phyloP scores from a whole-genome alignment of 352 stramenopile species.

The Phytophthora tentaculata region DNA sequence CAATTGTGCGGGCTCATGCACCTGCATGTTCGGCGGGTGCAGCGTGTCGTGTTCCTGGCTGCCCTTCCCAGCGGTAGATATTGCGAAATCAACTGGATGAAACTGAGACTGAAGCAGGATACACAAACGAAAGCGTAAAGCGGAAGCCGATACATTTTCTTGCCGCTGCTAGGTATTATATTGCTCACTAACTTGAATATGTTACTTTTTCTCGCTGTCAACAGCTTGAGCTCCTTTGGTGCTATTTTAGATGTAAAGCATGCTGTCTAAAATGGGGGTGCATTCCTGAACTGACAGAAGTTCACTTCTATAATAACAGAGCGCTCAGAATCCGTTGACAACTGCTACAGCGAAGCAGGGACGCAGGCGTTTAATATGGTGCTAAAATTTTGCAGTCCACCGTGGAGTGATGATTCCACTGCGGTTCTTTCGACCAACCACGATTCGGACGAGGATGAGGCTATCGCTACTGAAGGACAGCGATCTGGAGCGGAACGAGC shows the following conservation, averaged over 20 bases:
- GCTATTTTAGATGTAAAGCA: not conserved
- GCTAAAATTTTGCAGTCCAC: constrained; percentile 57
- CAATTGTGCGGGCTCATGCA: constrained; percentile 47
- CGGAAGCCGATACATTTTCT: constrained; percentile 16
- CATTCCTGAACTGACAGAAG: not conserved
- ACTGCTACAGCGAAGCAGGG: constrained; percentile 1
- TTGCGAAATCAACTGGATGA: not conserved
- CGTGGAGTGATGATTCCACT: constrained; percentile 32
- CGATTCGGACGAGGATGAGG: constrained; percentile 28
- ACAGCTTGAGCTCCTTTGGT: not conserved
- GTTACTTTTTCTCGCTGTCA: constrained; percentile 8
- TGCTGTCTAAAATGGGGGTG: constrained; percentile 2
- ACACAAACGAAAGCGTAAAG: not conserved
- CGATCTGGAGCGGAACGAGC: constrained; percentile 25
- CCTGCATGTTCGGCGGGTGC: constrained; percentile 29
- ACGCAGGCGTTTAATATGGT: constrained; percentile 34
- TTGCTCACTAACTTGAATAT: constrained; percentile 19
- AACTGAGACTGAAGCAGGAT: constrained; percentile 21
- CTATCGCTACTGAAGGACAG: constrained; percentile 3
- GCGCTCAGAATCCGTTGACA: constrained; percentile 11
- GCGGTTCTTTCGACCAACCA: constrained; percentile 12
- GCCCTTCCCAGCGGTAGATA: constrained; percentile 22
- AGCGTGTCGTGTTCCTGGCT: constrained; percentile 52
- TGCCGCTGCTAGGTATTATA: not conserved
- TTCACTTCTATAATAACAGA: too few species aligned